Evolutionary conservation across 2,329 filamentous ascomycete genomes (phyloP), one percentile per base, ranked within the genome.

Genomic region (Ciborinia camelliae): DNA sequence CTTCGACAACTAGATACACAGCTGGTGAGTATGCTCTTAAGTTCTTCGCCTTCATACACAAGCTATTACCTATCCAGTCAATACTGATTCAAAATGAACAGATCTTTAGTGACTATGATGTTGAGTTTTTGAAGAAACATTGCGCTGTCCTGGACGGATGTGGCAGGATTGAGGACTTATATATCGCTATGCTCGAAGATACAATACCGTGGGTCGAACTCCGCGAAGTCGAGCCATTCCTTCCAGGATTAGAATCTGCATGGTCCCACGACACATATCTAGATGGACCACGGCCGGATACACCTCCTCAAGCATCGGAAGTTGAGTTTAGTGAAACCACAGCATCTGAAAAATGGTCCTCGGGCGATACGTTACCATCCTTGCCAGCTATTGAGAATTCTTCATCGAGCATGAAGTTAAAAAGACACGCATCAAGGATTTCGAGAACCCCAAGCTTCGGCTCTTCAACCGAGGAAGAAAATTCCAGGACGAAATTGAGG

Each of bases 121-220:
- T 79, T 53, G 78, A 81, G 9, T 86, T 86, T 63, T 76, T 87
- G 32, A 78, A 77, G 32, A 73, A 77, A 48, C 76, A 86, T 72
- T 86, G 84, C 68, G 84, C 83, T n/a, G 82, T 86, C 3, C 78
- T 81, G 57, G 81, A 84, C 54, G 76, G 77, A 4, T 79, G 78
- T 62, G 84, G 84, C 51, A 83, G 81, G 68, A 81, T 86, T 30
- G 82, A 86, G 69, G 85, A 84, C 26, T 74, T 87, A 18, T 87
- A 87, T 69, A 84, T 87, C 64, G 82, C 84, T 63, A 83, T 85
- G 82, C 76, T 78, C 15, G 71, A 78, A 7, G 80, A 83, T 63
- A 81, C 79, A 8, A 76, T 87, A n/a, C 83, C 82, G 2, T 87
- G 84, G 84, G 57, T 66, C 18, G 73, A 75, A 37, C 75, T 87